phyloP scores from a whole-genome alignment of 768 basidiomycete genomes.

The Podaxis sp. region DNA sequence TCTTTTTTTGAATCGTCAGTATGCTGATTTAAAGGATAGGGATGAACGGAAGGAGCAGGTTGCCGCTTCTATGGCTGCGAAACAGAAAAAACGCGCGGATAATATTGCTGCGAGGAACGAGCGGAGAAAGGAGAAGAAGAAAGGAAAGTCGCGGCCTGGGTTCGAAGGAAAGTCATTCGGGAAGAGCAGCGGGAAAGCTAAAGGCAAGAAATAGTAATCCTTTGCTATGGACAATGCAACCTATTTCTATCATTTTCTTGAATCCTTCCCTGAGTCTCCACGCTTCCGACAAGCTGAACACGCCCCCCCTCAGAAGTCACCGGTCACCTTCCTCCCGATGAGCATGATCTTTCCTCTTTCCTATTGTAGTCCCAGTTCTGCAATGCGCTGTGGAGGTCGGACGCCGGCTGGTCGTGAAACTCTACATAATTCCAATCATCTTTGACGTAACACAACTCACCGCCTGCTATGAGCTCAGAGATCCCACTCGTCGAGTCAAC shows the following conservation, averaged over 20 bases:
- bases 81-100: slow-evolving; percentile 87
- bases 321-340: background rate
- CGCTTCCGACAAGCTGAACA: background rate
- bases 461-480: too few relatives aligned
- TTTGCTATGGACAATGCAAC: background rate
- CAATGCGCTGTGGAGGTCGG: too few relatives aligned
- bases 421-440: too few relatives aligned
- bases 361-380: too few relatives aligned
- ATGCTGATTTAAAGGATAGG: slow-evolving; percentile 43
- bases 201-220: slow-evolving; percentile 4
- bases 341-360: too few relatives aligned
- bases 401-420: too few relatives aligned
- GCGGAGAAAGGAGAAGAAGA: slow-evolving; percentile 66
- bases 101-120: slow-evolving; percentile 89
- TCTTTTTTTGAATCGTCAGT: background rate
- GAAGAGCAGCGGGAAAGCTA: slow-evolving; percentile 5
- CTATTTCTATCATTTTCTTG: background rate
- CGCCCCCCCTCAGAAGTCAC: background rate
- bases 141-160: slow-evolving; percentile 71
- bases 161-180: slow-evolving; percentile 69
- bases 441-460: too few relatives aligned
- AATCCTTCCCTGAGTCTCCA: background rate
- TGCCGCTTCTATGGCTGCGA: slow-evolving; percentile 71
- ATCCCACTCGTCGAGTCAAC: too few relatives aligned
- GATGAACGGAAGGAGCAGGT: slow-evolving; percentile 83